A percentile compares a stretch with the other conserved stretches of the same genome.
These are phyloP conservation scores for Anisodus tanguticus DNA, from an alignment of 257 asterid genomes.

Conservation along the genomic window DNA sequence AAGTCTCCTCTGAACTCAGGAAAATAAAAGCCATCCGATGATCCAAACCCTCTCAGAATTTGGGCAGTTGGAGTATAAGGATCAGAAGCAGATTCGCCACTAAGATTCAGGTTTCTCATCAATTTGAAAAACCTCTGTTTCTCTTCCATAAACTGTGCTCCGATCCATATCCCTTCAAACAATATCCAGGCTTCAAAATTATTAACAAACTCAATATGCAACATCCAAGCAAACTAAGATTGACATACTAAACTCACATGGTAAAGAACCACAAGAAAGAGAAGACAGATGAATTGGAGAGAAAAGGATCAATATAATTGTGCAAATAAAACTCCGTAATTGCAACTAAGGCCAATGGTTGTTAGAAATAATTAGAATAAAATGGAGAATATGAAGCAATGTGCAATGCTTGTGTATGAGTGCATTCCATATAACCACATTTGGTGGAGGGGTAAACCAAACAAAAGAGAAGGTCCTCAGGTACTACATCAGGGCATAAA, in stretches of 20 bases:
- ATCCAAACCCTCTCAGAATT: conserved; percentile 68
- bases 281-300: not conserved
- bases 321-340: not conserved
- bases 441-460: conserved; percentile 20
- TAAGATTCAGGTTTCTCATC: conserved; percentile 95
- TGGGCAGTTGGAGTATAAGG: conserved; percentile 84
- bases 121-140: conserved; percentile 91
- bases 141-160: conserved; percentile 95
- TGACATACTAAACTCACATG: not conserved
- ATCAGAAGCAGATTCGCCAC: conserved; percentile 86
- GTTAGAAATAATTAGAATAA: not conserved
- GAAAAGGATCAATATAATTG: conserved; percentile 1
- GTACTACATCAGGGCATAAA: conserved; percentile 10
- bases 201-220: not conserved
- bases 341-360: not conserved
- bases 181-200: conserved; percentile 6
- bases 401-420: conserved; percentile 19
- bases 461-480: not conserved
- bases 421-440: conserved; percentile 4
- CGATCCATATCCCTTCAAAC: conserved; percentile 66
- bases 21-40: conserved; percentile 71
- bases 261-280: conserved; percentile 27
- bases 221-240: not conserved
- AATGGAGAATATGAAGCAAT: not conserved
- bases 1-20: conserved; percentile 96